These are phyloP conservation scores for Neocallimastix lanati DNA, from an alignment of 192 early-diverging fungal genomes.

Conservation along the genomic window DNA sequence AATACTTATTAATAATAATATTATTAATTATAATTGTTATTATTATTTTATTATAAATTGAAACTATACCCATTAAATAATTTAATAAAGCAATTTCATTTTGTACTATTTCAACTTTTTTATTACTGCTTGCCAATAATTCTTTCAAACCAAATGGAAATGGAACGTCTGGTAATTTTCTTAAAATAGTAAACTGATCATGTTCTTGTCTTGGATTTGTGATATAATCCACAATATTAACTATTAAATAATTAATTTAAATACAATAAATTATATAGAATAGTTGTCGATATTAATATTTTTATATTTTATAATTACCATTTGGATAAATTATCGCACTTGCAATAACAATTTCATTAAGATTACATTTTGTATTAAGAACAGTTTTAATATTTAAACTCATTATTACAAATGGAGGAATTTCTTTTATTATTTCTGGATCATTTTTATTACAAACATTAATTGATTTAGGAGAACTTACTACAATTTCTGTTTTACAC, in stretches of 20 bases:
- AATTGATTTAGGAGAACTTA: slow-evolving; percentile 54
- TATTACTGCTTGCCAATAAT: slow-evolving; percentile 17
- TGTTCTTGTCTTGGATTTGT: slow-evolving; percentile 16
- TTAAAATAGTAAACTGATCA: slow-evolving; percentile 49
- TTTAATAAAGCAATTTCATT: slow-evolving; percentile 68
- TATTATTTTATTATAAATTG: not conserved
- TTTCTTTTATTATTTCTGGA: slow-evolving; percentile 16
- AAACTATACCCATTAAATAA: slow-evolving; percentile 37
- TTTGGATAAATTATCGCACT: slow-evolving; percentile 57
- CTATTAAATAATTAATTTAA: no score
- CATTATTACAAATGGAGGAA: slow-evolving; percentile 73
- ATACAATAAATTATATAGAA: no score
- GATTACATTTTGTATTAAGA: slow-evolving; percentile 55
- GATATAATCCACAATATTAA: slow-evolving; percentile 32
- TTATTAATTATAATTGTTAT: not conserved
- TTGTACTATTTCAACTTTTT: slow-evolving; percentile 32
- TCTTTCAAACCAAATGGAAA: slow-evolving; percentile 64
- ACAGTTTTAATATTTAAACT: slow-evolving; percentile 67
- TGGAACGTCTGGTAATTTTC: slow-evolving; percentile 50
- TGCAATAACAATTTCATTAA: slow-evolving; percentile 77
- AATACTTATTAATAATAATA: no score
- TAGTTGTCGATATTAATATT: no score
- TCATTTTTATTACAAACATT: slow-evolving; percentile 31
- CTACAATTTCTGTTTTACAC: slow-evolving; percentile 59
- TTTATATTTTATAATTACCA: no score